phyloP scores from a whole-genome alignment of 192 early-diverging fungal species.

The Entomortierella chlamydospora region DNA sequence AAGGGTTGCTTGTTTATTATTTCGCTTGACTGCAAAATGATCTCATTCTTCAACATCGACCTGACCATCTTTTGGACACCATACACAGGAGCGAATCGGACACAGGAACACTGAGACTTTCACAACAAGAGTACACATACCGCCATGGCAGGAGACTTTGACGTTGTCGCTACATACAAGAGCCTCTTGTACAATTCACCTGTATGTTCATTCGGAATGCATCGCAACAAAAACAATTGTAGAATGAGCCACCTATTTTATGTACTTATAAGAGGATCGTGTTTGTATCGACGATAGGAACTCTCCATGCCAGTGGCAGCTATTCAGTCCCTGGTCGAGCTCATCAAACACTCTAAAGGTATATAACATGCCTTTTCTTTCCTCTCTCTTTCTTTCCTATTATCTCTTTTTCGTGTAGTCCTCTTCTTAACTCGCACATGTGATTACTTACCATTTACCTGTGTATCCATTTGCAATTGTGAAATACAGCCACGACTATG shows the following conservation, averaged over 20 bases:
- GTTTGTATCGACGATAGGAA: slow-evolving; percentile 53
- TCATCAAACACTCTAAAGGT: slow-evolving; percentile 72
- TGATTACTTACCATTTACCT: too few relatives aligned
- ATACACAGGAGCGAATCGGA: too few relatives aligned
- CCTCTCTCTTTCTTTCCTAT: neutral
- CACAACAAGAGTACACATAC: neutral
- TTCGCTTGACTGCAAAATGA: too few relatives aligned
- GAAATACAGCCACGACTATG: slow-evolving; percentile 80
- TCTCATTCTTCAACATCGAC: too few relatives aligned
- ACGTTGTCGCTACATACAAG: slow-evolving; percentile 51
- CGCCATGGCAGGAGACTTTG: slow-evolving; percentile 38
- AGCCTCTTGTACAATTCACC: slow-evolving; percentile 40
- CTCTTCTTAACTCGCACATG: too few relatives aligned
- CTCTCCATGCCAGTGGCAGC: slow-evolving; percentile 82
- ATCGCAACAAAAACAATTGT: too few relatives aligned
- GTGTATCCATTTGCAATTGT: too few relatives aligned
- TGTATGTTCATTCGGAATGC: slow-evolving; percentile 23
- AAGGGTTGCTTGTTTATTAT: too few relatives aligned
- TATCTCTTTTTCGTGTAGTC: neutral
- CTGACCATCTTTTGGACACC: too few relatives aligned
- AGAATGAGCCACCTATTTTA: too few relatives aligned
- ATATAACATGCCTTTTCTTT: slow-evolving; percentile 1
- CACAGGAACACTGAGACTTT: neutral
- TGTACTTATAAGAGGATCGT: too few relatives aligned
- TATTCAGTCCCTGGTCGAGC: slow-evolving; percentile 75